Conservation (phyloP, 2,329 filamentous ascomycete species). For the Zymoseptoria crescenta region DNA sequence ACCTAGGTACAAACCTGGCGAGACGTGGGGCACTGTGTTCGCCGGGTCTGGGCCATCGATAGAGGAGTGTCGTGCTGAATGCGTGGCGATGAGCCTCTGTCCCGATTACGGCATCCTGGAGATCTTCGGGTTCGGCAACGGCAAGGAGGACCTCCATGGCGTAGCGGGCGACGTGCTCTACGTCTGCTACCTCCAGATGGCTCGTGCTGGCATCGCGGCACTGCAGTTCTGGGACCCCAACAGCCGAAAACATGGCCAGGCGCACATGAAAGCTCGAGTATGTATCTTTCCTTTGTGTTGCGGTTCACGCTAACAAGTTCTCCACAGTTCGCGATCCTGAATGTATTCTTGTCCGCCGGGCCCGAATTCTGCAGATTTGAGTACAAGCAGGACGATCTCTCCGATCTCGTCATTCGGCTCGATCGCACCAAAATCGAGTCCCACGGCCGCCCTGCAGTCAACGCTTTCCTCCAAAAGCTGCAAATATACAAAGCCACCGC, state of each 20-base stretch:
- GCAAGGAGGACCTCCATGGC: slow-evolving; percentile 60
- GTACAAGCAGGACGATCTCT: slow-evolving; percentile 59
- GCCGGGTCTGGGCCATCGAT: slow-evolving; percentile 69
- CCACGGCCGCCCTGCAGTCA: slow-evolving; percentile 73
- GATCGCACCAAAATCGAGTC: slow-evolving; percentile 82
- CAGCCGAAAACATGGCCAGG: slow-evolving; percentile 80
- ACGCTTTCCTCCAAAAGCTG: slow-evolving; percentile 79
- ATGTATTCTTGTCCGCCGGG: slow-evolving; percentile 77
- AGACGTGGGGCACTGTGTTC: slow-evolving; percentile 92
- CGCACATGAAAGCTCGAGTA: slow-evolving; percentile 15
- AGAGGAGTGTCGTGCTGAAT: slow-evolving; percentile 90
- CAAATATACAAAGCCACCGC: slow-evolving; percentile 90
- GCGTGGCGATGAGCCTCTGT: slow-evolving; percentile 82
- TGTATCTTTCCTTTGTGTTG: slow-evolving; percentile 1
- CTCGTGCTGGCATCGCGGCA: slow-evolving; percentile 77
- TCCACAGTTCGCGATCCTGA: slow-evolving; percentile 75
- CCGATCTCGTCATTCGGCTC: slow-evolving; percentile 72
- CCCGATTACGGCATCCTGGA: slow-evolving; percentile 84
- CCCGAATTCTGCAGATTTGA: slow-evolving; percentile 78
- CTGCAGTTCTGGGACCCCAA: slow-evolving; percentile 95
- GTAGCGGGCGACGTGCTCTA: slow-evolving; percentile 84
- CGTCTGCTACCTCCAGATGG: slow-evolving; percentile 85
- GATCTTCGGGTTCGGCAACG: slow-evolving; percentile 87
- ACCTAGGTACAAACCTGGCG: slow-evolving; percentile 71
- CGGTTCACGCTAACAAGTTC: neutral